Base-by-base conservation (phyloP, 208 protist genomes). In the Acanthamoeba sp. region DNA sequence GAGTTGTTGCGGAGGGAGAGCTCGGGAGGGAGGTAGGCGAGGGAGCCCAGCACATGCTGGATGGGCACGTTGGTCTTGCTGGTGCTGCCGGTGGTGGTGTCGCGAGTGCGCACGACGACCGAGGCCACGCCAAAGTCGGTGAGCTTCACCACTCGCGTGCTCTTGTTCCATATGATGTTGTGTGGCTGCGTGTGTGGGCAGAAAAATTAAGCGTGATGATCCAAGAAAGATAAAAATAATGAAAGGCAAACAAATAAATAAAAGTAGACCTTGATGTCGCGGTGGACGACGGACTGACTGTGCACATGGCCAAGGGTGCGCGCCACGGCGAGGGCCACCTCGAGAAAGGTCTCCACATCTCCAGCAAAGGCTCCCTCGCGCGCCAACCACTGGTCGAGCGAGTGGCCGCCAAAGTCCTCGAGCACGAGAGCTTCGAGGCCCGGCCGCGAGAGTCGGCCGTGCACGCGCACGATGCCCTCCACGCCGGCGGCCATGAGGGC, bases 1-100 rank as follows among this genome's bases (percentile, higher is more conserved):
- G 9, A 2, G 20, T 1, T 18, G 59, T 10, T 29, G 87, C 87
- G 87, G 34, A 92, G 57, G 42, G 87, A 92, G 24, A 69, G 52
- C 57, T 92, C 87, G 27, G 87, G 87, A 1, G 57, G 38, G 45
- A 92, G 64, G 64, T 92, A 92, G 57, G 87, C 59, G 34, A 92
- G 57, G 2, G 87, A 92, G 64, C 87, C 87, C 29, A 92, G 40
- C 4, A 76, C 59, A 18, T 69, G 27, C 27, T 69, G 59, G 59
- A 69, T 69, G n/a, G 59, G 59, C 59, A 69, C 59, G 27, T 5
- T 34, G 59, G 9, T 10, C 50, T 29, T 36, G n/a, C n/a, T n/a
- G n/a, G n/a, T n/a, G n/a, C n/a, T n/a, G n/a, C n/a, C n/a, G n/a
- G n/a, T n/a, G 82, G 82, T 57, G 7, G 84, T 90, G 22, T 90